phyloP scores from a whole-genome alignment of 805 yeast genomes.

The Lipomyces kockii region DNA sequence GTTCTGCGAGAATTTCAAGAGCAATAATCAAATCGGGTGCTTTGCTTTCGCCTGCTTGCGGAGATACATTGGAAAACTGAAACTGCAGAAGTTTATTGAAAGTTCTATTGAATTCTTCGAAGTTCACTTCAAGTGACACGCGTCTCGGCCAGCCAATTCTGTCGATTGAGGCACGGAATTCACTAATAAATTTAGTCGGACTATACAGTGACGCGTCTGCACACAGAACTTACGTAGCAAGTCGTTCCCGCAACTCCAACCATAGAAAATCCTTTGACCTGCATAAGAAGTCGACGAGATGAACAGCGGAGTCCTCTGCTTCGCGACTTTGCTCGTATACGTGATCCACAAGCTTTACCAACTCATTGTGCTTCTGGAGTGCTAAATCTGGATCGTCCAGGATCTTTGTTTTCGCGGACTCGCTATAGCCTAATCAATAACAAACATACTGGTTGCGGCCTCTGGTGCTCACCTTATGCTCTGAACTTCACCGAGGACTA shows the following conservation, averaged over 20 bases:
- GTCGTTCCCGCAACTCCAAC: constrained; percentile 14
- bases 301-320: constrained; percentile 27
- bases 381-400: constrained; percentile 12
- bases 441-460: not conserved
- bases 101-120: constrained; percentile 3
- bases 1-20: constrained; percentile 52
- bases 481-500: constrained; percentile 10
- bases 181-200: constrained; percentile 11
- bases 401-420: constrained; percentile 14
- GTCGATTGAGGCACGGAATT: constrained; percentile 23
- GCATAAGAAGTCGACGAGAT: constrained; percentile 19
- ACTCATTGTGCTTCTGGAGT: constrained; percentile 7
- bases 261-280: constrained; percentile 12
- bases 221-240: constrained; percentile 19
- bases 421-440: constrained; percentile 1
- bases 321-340: constrained; percentile 13
- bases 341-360: constrained; percentile 7
- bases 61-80: constrained; percentile 24
- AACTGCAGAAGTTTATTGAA: constrained; percentile 25
- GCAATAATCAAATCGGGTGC: constrained; percentile 38
- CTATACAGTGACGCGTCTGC: not conserved
- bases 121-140: constrained; percentile 5
- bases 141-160: constrained; percentile 31
- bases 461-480: constrained; percentile 16
- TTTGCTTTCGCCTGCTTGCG: not conserved